Evolutionary conservation across 164 flowering plant species (phyloP).

Genomic region (Nymphaea colorata): DNA sequence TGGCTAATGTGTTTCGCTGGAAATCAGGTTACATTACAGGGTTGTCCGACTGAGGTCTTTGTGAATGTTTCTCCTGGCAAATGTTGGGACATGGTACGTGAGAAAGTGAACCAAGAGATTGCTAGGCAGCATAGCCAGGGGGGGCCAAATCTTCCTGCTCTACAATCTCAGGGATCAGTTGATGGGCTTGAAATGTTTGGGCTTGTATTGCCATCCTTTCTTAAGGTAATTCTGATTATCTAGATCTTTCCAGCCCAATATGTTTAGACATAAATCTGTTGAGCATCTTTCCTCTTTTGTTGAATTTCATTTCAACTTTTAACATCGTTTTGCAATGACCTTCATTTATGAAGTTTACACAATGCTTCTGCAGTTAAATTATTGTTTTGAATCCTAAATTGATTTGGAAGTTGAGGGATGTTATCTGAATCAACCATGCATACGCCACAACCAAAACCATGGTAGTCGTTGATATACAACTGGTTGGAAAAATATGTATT

Average conservation of each 20-base stretch:
- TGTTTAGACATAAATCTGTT: not conserved
- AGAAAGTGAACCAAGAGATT: constrained; percentile 85
- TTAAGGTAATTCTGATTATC: constrained; percentile 46
- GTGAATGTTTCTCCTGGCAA: constrained; percentile 48
- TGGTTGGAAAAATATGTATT: too few species aligned
- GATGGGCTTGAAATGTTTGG: constrained; percentile 99
- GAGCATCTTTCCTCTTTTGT: not conserved
- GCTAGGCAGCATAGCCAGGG: constrained; percentile 53
- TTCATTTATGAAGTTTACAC: too few species aligned
- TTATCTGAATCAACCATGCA: too few species aligned
- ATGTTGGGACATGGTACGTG: constrained; percentile 97
- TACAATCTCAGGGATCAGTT: constrained; percentile 85
- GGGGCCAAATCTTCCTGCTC: constrained; percentile 51
- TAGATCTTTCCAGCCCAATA: not conserved
- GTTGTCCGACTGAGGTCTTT: constrained; percentile 60
- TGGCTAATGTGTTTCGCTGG: not conserved
- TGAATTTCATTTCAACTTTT: not conserved
- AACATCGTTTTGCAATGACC: too few species aligned
- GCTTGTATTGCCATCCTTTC: constrained; percentile 66
- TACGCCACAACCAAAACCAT: too few species aligned
- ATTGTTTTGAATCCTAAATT: too few species aligned
- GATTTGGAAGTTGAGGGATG: too few species aligned
- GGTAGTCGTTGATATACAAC: too few species aligned
- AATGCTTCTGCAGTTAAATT: too few species aligned
- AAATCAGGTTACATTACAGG: constrained; percentile 70